A percentile compares a stretch with the other conserved stretches of the same genome.
Evolutionary conservation across 805 yeast species (phyloP).

Genomic region (Metschnikowia picachoensis): DNA sequence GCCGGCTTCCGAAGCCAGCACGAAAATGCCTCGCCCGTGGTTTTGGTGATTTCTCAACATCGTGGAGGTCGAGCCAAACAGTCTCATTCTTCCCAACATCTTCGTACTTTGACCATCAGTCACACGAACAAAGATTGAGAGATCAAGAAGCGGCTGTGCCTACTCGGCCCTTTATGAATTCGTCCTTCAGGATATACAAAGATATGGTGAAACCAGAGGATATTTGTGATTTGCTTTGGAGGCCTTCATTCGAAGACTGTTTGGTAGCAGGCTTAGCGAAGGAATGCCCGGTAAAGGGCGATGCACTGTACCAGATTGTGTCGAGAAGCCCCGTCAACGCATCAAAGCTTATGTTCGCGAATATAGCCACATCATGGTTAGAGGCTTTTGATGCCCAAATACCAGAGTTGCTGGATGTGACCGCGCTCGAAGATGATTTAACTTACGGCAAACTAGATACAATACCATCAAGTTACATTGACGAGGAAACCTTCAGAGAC

Average conservation of each 20-base stretch:
- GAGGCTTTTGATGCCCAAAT: conserved; percentile 24
- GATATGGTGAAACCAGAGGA: conserved; percentile 34
- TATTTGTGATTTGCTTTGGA: conserved; percentile 31
- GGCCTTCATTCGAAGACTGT: conserved; percentile 27
- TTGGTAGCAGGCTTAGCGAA: conserved; percentile 28
- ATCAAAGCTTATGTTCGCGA: conserved; percentile 25
- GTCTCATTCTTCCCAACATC: conserved; percentile 27
- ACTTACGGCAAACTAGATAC: conserved; percentile 4
- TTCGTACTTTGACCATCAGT: conserved; percentile 24
- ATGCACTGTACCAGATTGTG: conserved; percentile 20
- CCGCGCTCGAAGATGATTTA: conserved; percentile 12
- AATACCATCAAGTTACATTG: background rate
- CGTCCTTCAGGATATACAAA: conserved; percentile 8
- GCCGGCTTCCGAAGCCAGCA: background rate
- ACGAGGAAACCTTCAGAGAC: conserved; percentile 1
- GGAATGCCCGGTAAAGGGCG: conserved; percentile 29
- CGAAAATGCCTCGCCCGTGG: background rate
- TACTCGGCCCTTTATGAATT: conserved; percentile 19
- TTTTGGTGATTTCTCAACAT: background rate
- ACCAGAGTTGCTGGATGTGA: conserved; percentile 15
- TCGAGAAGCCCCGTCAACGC: conserved; percentile 11
- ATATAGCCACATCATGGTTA: conserved; percentile 29
- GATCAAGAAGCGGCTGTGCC: conserved; percentile 36
- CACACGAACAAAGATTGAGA: conserved; percentile 26
- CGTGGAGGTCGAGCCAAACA: background rate